Evolutionary conservation across 768 basidiomycete genomes (phyloP), one percentile per base, ranked within the genome.

Genomic region (Mycena venus): DNA sequence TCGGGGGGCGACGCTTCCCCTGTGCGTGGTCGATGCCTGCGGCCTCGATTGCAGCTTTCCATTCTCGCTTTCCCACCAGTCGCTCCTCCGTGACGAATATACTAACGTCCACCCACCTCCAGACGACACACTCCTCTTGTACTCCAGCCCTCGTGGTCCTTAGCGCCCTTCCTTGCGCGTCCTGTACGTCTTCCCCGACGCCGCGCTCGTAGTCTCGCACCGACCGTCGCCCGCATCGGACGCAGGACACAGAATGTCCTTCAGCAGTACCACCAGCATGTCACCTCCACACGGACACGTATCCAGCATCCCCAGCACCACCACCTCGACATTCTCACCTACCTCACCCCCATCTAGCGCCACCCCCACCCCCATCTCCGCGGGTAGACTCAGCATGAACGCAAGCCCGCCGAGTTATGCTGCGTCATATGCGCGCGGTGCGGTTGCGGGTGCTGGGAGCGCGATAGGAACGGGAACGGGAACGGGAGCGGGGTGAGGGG

Each of bases 361-460:
- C 14, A 59, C 80, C 0, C 62, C 74, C 4, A 56, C 73, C 0
- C 75, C 75, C 27, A 44, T 58, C 10, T 65, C 38, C 83, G 85
- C 49, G 80, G 87, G 5, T 85, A 87, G 44, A 31, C 44, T 55
- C 34, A 61, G 75, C 65, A 68, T 85, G 70, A 85, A 83, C 70
- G 72, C 74, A 25, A 92, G 92, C 72, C 89, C 91, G 42, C 93
- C 92, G 21, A 78, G 93, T 23, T 93, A 91, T 10, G 68, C 42
- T 88, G 88, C 4, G 81, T 86, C 73, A 87, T 90, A 42, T 85
- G 85, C 42, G 80, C 88, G 9, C 85, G 70, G 71, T 25, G 31
- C 40, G n/a, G 49, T 10, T 81, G 60, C 61, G 25, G 47, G 51
- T 9, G 58, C 29, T 12, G 65, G 53, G 29, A 42, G 44, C 4